Evolutionary conservation across 257 asterid genomes (phyloP).

Genomic region (Verbena officinalis): DNA sequence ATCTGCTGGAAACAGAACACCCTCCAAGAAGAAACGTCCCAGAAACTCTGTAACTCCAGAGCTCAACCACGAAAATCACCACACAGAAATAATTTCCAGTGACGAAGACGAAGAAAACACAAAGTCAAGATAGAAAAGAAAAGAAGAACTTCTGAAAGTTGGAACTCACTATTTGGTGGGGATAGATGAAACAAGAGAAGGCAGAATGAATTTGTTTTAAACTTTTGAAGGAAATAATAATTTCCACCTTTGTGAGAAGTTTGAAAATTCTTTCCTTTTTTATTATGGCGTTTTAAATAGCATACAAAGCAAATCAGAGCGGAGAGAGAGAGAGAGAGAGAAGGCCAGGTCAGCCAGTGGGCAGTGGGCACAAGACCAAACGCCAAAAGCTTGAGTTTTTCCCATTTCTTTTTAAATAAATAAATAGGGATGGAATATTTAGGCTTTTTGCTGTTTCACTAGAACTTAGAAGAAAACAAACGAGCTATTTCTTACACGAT

Average conservation of each 20-base stretch:
- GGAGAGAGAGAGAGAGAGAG: conserved; percentile 25
- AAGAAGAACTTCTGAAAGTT: not conserved
- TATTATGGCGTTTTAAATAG: not conserved
- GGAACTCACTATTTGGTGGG: not conserved
- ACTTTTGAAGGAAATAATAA: not conserved
- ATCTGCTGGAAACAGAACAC: conserved; percentile 4
- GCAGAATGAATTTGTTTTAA: not conserved
- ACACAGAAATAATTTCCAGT: conserved; percentile 9
- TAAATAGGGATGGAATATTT: not conserved
- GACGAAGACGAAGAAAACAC: not conserved
- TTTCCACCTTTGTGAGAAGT: not conserved
- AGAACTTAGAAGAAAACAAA: conserved; percentile 1
- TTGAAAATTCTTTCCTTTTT: conserved; percentile 14
- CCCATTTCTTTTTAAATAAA: not conserved
- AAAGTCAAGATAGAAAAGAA: not conserved
- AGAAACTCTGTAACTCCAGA: not conserved
- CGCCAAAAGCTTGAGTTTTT: conserved; percentile 1
- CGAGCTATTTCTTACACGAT: not conserved
- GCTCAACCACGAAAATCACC: conserved; percentile 20
- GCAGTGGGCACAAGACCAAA: not conserved
- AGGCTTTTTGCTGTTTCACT: not conserved
- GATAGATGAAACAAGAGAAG: not conserved
- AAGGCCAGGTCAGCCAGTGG: conserved; percentile 25
- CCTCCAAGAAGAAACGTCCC: conserved; percentile 19
- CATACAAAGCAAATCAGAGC: conserved; percentile 27